These are phyloP conservation scores for Rhizodiscina lignyota DNA, from an alignment of 495 filamentous ascomycete genomes.

Conservation along the genomic window DNA sequence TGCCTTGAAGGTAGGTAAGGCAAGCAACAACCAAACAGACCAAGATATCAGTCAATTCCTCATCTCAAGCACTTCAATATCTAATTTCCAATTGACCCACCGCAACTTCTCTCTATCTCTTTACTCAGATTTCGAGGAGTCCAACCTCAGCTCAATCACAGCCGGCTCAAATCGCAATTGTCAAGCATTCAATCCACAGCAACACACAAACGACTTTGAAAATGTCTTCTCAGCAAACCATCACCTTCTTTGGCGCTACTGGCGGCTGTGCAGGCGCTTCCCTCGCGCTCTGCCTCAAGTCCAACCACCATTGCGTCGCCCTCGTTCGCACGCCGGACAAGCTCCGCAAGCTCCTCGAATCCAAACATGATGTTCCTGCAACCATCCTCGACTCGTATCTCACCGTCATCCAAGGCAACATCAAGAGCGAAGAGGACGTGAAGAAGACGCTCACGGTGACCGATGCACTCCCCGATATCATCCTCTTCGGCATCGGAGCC, in stretches of 20 bases:
- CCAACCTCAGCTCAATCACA: too few relatives aligned
- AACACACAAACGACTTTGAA: too few relatives aligned
- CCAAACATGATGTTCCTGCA: conserved; percentile 29
- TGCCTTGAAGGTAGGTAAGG: too few relatives aligned
- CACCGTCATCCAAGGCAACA: conserved; percentile 18
- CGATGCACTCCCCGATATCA: conserved; percentile 13
- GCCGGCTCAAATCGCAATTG: too few relatives aligned
- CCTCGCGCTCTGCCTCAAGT: conserved; percentile 15
- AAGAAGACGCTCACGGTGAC: conserved; percentile 7
- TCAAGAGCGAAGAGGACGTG: conserved; percentile 14
- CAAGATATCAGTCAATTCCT: too few relatives aligned
- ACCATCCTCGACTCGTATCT: conserved; percentile 13
- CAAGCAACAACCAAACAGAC: too few relatives aligned
- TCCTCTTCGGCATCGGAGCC: conserved; percentile 19
- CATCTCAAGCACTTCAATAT: too few relatives aligned
- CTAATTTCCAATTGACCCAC: too few relatives aligned
- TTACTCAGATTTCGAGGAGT: too few relatives aligned
- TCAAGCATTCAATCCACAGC: too few relatives aligned
- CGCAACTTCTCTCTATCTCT: too few relatives aligned
- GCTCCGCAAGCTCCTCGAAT: conserved; percentile 26
- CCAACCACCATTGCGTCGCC: conserved; percentile 12
- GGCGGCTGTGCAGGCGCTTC: conserved; percentile 31
- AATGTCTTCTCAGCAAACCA: too few relatives aligned
- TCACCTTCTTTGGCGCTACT: conserved; percentile 43
- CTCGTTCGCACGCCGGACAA: conserved; percentile 4